These are phyloP conservation scores for Trypanosoma platydactyli DNA, from an alignment of 208 protist genomes.

Conservation along the genomic window DNA sequence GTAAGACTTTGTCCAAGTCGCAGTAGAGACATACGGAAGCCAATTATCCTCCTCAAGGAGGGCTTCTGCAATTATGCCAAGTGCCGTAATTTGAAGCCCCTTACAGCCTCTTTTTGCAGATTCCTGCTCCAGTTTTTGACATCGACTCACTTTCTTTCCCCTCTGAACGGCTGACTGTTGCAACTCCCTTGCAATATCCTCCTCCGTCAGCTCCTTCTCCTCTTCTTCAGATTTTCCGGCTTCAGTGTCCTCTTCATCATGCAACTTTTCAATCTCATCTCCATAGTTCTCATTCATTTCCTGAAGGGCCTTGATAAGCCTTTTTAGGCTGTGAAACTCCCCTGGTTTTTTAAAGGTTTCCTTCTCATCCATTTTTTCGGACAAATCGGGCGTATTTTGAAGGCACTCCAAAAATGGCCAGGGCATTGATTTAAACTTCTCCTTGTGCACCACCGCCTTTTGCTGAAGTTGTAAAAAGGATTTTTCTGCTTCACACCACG, in stretches of 20 bases:
- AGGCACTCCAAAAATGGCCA: slow-evolving; percentile 48
- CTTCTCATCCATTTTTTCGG: slow-evolving; percentile 41
- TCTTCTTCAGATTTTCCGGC: slow-evolving; percentile 26
- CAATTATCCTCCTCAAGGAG: slow-evolving; percentile 51
- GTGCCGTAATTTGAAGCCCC: slow-evolving; percentile 51
- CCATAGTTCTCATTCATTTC: slow-evolving; percentile 40
- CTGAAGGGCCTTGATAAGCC: slow-evolving; percentile 37
- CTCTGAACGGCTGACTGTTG: slow-evolving; percentile 19
- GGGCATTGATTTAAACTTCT: slow-evolving; percentile 51
- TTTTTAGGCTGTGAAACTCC: slow-evolving; percentile 60
- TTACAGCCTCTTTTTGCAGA: slow-evolving; percentile 46
- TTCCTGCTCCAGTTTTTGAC: slow-evolving; percentile 41
- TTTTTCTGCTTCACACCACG: slow-evolving; percentile 39
- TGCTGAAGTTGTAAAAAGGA: slow-evolving; percentile 28
- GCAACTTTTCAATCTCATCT: slow-evolving; percentile 29
- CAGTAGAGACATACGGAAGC: slow-evolving; percentile 43
- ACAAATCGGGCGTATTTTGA: slow-evolving; percentile 48
- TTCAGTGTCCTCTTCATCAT: slow-evolving; percentile 40
- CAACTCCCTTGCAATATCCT: slow-evolving; percentile 22
- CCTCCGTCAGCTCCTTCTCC: slow-evolving; percentile 31
- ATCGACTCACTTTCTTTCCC: slow-evolving; percentile 43
- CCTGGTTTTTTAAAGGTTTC: slow-evolving; percentile 44
- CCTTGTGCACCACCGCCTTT: slow-evolving; percentile 37
- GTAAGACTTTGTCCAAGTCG: slow-evolving; percentile 55
- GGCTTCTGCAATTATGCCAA: slow-evolving; percentile 44